Conservation (phyloP, 148 eudicot genomes). For the Silene latifolia region DNA sequence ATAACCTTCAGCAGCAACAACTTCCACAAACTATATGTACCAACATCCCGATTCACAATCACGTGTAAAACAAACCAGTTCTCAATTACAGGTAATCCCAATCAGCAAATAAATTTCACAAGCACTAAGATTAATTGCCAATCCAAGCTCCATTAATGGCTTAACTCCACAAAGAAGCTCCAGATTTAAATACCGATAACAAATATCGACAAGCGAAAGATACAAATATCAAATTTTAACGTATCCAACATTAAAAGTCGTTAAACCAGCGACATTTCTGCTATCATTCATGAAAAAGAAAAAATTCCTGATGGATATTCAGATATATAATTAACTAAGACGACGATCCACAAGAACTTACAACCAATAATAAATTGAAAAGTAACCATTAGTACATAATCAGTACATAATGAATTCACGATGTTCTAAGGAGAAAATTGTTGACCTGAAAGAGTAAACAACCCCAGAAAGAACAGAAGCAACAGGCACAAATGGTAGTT, state of each 20-base stretch:
- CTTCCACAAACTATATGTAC: no score
- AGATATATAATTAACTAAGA: neutral
- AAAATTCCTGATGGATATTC: neutral
- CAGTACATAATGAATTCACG: neutral
- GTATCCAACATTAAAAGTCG: neutral
- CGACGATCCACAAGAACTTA: neutral
- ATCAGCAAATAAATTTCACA: neutral
- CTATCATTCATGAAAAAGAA: neutral
- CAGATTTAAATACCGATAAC: neutral
- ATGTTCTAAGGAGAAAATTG: neutral
- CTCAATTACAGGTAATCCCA: no score
- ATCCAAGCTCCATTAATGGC: neutral
- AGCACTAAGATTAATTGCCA: neutral
- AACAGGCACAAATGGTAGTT: no score
- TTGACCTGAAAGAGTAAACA: no score
- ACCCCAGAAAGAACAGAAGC: neutral
- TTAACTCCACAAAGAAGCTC: neutral
- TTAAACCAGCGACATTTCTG: neutral
- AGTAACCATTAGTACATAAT: neutral
- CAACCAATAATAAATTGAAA: conserved; percentile 10
- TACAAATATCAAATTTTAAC: neutral
- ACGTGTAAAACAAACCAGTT: no score
- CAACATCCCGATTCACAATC: no score
- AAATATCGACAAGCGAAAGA: neutral
- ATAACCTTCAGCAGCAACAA: no score